Evolutionary conservation across 2,329 filamentous ascomycete genomes (phyloP).

Genomic region (Neodidymelliopsis sp.): DNA sequence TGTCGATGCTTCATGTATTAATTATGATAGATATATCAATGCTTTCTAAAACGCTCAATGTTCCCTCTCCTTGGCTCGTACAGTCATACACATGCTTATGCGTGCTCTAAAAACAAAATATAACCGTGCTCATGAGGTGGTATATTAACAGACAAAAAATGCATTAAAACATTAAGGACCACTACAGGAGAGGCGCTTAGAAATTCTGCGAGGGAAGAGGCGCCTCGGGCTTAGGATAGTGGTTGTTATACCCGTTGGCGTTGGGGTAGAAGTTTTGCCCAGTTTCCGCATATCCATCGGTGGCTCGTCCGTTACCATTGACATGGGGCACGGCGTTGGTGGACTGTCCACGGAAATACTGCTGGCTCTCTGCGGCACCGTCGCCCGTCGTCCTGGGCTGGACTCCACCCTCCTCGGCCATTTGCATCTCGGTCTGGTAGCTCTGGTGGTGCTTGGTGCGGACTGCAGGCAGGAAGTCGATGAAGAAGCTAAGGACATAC

Average conservation of each 20-base stretch:
- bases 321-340: slow-evolving; percentile 17
- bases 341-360: slow-evolving; percentile 35
- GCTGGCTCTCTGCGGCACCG: slow-evolving; percentile 33
- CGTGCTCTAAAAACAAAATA: background rate
- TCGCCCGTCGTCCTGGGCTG: slow-evolving; percentile 26
- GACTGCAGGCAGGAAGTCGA: slow-evolving; percentile 85
- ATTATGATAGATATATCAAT: too few relatives aligned
- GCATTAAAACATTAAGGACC: slow-evolving; percentile 15
- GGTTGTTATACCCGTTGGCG: slow-evolving; percentile 25
- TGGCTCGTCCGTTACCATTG: slow-evolving; percentile 16
- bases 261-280: slow-evolving; percentile 29
- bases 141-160: slow-evolving; percentile 6
- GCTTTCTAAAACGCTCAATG: too few relatives aligned
- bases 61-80: too few relatives aligned
- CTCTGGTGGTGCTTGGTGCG: slow-evolving; percentile 61
- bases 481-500: slow-evolving; percentile 84
- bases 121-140: background rate
- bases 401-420: slow-evolving; percentile 31
- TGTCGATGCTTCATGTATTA: too few relatives aligned
- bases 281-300: slow-evolving; percentile 24
- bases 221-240: slow-evolving; percentile 30
- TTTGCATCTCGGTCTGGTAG: slow-evolving; percentile 46
- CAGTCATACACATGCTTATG: background rate
- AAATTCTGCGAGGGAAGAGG: slow-evolving; percentile 40
- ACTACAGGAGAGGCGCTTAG: slow-evolving; percentile 21